Percentiles rank a stretch among this genome's conserved stretches.
Evolutionary conservation across 371 early-diverging fungal genomes (phyloP).

Genomic region (Rhizopus microsporus): DNA sequence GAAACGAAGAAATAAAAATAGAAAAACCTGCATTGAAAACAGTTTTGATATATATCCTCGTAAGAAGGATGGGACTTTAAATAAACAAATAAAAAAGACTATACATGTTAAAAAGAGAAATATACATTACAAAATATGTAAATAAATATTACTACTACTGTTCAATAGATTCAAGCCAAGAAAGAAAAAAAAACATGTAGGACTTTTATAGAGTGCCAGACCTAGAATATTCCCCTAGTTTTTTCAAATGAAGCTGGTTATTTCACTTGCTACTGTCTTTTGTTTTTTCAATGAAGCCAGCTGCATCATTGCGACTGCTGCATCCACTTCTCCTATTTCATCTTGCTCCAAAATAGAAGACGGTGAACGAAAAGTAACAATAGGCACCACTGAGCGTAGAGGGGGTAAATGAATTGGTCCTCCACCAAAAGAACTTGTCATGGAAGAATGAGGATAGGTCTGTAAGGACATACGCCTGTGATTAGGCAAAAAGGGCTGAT

Average conservation of each 20-base stretch:
- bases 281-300: constrained; percentile 15
- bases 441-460: not conserved
- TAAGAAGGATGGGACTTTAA: no score
- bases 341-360: constrained; percentile 6
- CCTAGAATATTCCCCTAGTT: not conserved
- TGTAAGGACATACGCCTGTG: constrained; percentile 17
- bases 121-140: constrained; percentile 4
- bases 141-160: not conserved
- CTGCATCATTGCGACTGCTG: constrained; percentile 28
- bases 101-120: constrained; percentile 10
- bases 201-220: constrained; percentile 11
- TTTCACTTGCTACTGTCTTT: not conserved
- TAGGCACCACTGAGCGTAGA: constrained; percentile 15
- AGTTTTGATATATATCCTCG: no score
- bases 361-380: not conserved
- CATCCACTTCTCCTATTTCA: constrained; percentile 21
- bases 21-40: no score
- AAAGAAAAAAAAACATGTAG: constrained; percentile 1
- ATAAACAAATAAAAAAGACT: not conserved
- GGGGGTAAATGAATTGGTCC: constrained; percentile 25
- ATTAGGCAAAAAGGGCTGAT: not conserved
- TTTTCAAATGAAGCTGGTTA: not conserved
- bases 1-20: constrained; percentile 4
- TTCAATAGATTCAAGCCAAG: not conserved
- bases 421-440: not conserved